phyloP scores from a whole-genome alignment of 371 early-diverging fungal species.

The Smittium culicis region DNA sequence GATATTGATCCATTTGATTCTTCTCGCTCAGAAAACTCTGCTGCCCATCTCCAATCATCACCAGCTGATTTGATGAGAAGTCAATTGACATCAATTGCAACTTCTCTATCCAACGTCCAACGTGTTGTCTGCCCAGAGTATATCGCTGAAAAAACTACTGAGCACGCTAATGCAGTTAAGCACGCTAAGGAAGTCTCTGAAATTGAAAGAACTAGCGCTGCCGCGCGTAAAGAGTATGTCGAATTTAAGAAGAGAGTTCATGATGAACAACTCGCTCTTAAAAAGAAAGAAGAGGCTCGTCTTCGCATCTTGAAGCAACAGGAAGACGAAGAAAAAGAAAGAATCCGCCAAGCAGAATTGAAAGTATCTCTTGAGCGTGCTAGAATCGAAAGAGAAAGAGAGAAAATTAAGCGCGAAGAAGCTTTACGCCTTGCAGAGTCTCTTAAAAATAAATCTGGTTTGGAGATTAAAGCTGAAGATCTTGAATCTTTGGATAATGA shows the following conservation, averaged over 20 bases:
- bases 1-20: conserved; percentile 71
- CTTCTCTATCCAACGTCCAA: conserved; percentile 66
- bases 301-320: conserved; percentile 50
- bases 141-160: conserved; percentile 45
- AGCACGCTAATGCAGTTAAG: conserved; percentile 40
- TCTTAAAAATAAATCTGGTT: conserved; percentile 62
- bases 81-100: conserved; percentile 61
- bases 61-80: conserved; percentile 77
- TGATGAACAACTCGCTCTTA: conserved; percentile 60
- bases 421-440: conserved; percentile 78
- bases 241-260: conserved; percentile 85
- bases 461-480: conserved; percentile 67
- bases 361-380: conserved; percentile 68
- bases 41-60: conserved; percentile 71
- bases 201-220: conserved; percentile 66
- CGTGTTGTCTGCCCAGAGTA: conserved; percentile 71
- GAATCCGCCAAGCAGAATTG: conserved; percentile 71
- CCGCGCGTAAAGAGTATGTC: conserved; percentile 67
- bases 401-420: conserved; percentile 69
- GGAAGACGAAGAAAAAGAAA: conserved; percentile 77
- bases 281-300: conserved; percentile 66
- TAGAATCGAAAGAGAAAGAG: conserved; percentile 57
- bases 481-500: conserved; percentile 72
- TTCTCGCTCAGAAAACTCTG: conserved; percentile 54
- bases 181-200: conserved; percentile 52